Conservation (phyloP, 1,139 yeast species). For the Debaryomyces udenii region DNA sequence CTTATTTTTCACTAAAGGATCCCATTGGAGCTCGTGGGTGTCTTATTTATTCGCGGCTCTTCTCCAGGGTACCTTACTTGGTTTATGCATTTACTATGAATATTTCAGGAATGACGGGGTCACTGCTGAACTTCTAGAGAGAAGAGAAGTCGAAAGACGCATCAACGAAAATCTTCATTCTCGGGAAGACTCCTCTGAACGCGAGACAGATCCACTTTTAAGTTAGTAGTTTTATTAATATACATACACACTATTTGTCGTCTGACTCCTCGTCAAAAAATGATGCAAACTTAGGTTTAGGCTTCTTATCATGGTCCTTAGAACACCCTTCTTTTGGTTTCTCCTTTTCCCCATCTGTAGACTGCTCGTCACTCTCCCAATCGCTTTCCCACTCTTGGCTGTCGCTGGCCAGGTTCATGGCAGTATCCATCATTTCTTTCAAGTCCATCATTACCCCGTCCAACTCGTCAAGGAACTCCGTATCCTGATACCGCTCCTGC, state of each 20-base stretch:
- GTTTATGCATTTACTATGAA: conserved; percentile 43
- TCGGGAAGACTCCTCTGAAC: not conserved
- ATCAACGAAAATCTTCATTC: conserved; percentile 29
- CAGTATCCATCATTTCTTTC: conserved; percentile 12
- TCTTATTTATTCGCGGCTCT: conserved; percentile 76
- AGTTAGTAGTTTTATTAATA: conserved; percentile 3
- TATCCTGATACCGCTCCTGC: conserved; percentile 31
- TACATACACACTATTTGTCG: not conserved
- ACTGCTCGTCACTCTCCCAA: conserved; percentile 10
- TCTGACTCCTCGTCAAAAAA: conserved; percentile 14
- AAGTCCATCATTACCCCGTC: conserved; percentile 32
- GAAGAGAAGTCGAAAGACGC: conserved; percentile 37
- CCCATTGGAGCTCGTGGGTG: conserved; percentile 87
- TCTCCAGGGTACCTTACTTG: conserved; percentile 54
- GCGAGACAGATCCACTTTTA: conserved; percentile 4
- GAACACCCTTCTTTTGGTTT: not conserved
- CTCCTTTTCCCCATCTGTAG: too few species aligned
- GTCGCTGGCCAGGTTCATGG: conserved; percentile 11
- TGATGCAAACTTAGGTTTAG: conserved; percentile 12
- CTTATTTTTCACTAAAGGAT: conserved; percentile 69
- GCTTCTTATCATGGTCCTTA: not conserved
- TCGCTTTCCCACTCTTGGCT: conserved; percentile 13
- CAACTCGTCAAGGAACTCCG: conserved; percentile 33
- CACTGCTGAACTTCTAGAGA: conserved; percentile 33
- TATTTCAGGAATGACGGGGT: conserved; percentile 33